Conservation (phyloP, 352 stramenopile genomes). For the Globisporangium irregulare region DNA sequence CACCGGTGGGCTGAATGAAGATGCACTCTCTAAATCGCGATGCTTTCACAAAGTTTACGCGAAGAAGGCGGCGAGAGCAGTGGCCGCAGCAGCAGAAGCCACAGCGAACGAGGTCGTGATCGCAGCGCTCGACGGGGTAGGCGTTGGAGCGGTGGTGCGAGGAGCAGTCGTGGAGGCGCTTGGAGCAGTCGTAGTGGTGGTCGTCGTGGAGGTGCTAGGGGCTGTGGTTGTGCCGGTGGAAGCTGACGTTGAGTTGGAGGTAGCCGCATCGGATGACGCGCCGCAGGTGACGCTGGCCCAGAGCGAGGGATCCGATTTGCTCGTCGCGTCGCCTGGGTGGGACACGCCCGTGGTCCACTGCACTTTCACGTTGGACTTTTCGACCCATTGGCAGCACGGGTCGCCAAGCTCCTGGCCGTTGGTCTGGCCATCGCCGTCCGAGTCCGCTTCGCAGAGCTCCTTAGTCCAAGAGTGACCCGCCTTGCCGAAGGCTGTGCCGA, state of each 20-base stretch:
- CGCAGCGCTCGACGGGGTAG: background rate
- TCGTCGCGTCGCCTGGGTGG: slow-evolving; percentile 20
- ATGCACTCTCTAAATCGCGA: background rate
- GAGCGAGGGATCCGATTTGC: slow-evolving; percentile 23
- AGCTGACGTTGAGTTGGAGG: background rate
- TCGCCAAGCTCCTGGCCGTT: slow-evolving; percentile 36
- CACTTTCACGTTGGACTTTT: slow-evolving; percentile 18
- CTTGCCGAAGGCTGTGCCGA: slow-evolving; percentile 13
- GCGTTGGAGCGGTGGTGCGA: background rate
- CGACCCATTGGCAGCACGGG: slow-evolving; percentile 37
- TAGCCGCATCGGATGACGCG: background rate
- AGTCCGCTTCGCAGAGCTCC: slow-evolving; percentile 34
- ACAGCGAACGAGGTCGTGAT: background rate
- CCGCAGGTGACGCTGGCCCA: slow-evolving; percentile 12
- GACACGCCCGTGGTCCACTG: slow-evolving; percentile 17
- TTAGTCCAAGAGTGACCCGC: slow-evolving; percentile 22
- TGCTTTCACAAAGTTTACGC: background rate
- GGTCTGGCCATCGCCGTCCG: slow-evolving; percentile 34
- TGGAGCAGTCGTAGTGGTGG: background rate
- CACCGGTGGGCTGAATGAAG: background rate
- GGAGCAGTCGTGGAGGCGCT: background rate
- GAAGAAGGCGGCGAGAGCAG: slow-evolving; percentile 4
- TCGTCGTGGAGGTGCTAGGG: background rate
- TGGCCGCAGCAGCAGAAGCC: background rate
- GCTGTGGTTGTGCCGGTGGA: background rate